These are phyloP conservation scores for Hyphopichia wangnamkhiaoensis DNA, from an alignment of 1,139 yeast species.

Conservation along the genomic window DNA sequence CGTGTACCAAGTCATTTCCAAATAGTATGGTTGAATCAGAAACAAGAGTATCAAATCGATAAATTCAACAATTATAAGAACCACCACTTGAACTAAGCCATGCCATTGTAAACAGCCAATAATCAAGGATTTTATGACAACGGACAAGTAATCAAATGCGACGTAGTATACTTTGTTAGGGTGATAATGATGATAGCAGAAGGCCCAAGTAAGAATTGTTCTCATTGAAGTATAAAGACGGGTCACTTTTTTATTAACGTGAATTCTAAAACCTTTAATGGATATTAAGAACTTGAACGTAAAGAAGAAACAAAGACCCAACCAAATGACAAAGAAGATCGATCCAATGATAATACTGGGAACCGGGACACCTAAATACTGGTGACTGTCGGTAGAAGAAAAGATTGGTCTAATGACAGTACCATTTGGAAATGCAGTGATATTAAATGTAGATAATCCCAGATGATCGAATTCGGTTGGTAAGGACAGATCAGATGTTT, in stretches of 20 bases:
- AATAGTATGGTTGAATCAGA: conserved; percentile 41
- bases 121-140: conserved; percentile 36
- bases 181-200: conserved; percentile 43
- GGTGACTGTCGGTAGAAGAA: neutral
- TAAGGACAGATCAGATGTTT: no score
- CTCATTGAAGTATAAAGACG: conserved; percentile 50
- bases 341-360: conserved; percentile 27
- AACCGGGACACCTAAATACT: conserved; percentile 9
- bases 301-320: conserved; percentile 30
- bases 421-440: conserved; percentile 1
- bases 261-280: conserved; percentile 12
- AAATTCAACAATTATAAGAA: conserved; percentile 39
- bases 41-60: conserved; percentile 32
- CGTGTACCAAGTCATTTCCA: conserved; percentile 38
- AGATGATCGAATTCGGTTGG: no score
- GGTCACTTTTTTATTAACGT: conserved; percentile 23
- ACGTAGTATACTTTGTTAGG: conserved; percentile 45
- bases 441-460: no score
- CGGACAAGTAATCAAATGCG: conserved; percentile 30
- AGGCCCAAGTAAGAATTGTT: conserved; percentile 49
- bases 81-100: conserved; percentile 46
- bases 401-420: neutral
- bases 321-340: conserved; percentile 37
- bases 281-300: conserved; percentile 29
- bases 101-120: conserved; percentile 45